Conservation (phyloP, 2,329 filamentous ascomycete species). For the Alternaria infectoria region DNA sequence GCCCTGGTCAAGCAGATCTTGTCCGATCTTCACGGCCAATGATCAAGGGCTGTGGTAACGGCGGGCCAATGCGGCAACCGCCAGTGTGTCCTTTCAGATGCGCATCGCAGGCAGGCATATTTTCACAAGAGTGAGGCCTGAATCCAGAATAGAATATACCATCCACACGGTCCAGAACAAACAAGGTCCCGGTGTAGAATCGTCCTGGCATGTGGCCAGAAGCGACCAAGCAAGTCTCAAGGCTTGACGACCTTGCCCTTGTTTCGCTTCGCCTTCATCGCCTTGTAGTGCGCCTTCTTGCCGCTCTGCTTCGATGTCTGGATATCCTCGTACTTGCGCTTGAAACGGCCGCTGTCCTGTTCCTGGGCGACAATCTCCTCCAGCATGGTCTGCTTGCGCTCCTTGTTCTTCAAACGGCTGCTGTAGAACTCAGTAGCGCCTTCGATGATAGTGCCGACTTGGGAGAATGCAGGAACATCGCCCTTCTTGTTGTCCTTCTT, state of each 20-base stretch:
- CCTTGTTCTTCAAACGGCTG: conserved; percentile 80
- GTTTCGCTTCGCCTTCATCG: conserved; percentile 67
- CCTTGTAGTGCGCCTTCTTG: conserved; percentile 88
- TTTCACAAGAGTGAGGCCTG: background rate
- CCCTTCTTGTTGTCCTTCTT: conserved; percentile 81
- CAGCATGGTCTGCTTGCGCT: conserved; percentile 84
- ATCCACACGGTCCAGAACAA: background rate
- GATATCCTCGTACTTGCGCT: conserved; percentile 85
- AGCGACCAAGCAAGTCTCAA: conserved; percentile 23
- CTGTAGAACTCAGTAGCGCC: conserved; percentile 88
- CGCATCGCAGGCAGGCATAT: background rate
- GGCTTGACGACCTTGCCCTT: conserved; percentile 46
- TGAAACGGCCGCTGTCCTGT: conserved; percentile 73
- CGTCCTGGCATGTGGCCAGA: background rate
- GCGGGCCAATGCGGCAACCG: background rate
- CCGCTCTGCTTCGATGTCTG: conserved; percentile 83
- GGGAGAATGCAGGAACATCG: conserved; percentile 79
- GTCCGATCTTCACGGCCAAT: conserved; percentile 45
- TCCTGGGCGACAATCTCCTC: conserved; percentile 80
- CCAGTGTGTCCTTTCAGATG: background rate
- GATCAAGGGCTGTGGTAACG: background rate
- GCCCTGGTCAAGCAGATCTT: conserved; percentile 56
- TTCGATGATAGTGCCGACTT: conserved; percentile 86
- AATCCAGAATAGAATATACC: background rate
- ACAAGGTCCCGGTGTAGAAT: background rate